Conservation (phyloP, 2,329 filamentous ascomycete species). For the Claviceps paspali region DNA sequence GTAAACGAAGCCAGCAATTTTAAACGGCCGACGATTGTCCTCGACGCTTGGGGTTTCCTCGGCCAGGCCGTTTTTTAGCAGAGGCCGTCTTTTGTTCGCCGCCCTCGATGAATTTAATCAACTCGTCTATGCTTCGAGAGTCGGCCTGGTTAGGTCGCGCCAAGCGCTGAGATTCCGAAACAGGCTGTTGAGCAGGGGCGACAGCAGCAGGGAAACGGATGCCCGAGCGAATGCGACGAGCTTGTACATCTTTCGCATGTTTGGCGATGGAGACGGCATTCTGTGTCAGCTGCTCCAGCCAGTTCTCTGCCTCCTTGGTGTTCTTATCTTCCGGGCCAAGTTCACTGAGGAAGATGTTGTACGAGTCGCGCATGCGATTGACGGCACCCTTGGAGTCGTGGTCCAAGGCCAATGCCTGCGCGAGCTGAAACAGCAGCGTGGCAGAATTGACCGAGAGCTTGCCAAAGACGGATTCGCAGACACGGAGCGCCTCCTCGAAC, state of each 20-base stretch:
- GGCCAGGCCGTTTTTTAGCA: constrained; percentile 40
- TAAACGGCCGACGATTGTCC: constrained; percentile 14
- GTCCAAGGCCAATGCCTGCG: constrained; percentile 89
- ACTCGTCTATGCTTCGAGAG: constrained; percentile 76
- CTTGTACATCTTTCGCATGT: constrained; percentile 76
- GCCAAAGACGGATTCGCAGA: constrained; percentile 83
- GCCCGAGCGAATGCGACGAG: constrained; percentile 53
- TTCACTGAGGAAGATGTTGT: constrained; percentile 81
- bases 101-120: constrained; percentile 90
- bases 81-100: constrained; percentile 35
- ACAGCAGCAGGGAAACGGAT: constrained; percentile 44
- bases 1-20: background rate
- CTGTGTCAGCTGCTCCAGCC: constrained; percentile 90
- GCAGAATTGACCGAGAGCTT: constrained; percentile 84
- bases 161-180: constrained; percentile 18
- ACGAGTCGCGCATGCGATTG: constrained; percentile 86
- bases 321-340: constrained; percentile 88
- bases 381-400: constrained; percentile 87
- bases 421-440: constrained; percentile 91
- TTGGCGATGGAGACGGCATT: constrained; percentile 91
- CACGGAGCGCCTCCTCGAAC: constrained; percentile 84
- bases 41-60: constrained; percentile 41
- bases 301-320: constrained; percentile 93
- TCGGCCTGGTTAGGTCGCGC: constrained; percentile 35
- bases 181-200: constrained; percentile 12